Percentiles rank a stretch among this genome's conserved stretches.
Conservation (phyloP, 179 eudicot genomes). For the Beta macrorhiza region DNA sequence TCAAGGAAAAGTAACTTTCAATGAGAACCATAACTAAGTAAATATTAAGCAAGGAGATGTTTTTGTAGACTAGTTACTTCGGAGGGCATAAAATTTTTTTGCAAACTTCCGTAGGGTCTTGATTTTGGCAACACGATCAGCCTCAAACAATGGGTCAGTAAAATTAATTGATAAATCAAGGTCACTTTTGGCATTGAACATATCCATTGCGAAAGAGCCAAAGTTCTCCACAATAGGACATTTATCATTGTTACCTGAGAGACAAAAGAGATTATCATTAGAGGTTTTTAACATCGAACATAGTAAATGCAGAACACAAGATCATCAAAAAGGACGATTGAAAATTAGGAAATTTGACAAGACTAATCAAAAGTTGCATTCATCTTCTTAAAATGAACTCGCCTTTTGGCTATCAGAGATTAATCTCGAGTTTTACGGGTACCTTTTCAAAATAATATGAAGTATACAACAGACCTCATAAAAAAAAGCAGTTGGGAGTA, state of each 20-base stretch:
- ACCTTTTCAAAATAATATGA: not conserved
- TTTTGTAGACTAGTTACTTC: conserved; percentile 44
- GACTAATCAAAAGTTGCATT: not conserved
- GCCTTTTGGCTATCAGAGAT: not conserved
- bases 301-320: not conserved
- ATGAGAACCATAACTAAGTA: conserved; percentile 1
- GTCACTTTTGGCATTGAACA: conserved; percentile 75
- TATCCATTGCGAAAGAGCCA: conserved; percentile 85
- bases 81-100: conserved; percentile 52
- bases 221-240: conserved; percentile 71
- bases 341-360: not conserved
- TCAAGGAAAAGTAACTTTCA: not conserved
- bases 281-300: not conserved
- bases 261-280: conserved; percentile 1
- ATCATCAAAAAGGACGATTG: not conserved
- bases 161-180: conserved; percentile 87
- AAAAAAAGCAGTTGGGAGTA: not conserved
- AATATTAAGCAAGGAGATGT: conserved; percentile 6
- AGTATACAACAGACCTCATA: not conserved
- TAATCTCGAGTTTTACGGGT: not conserved
- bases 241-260: conserved; percentile 48
- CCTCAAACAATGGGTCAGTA: conserved; percentile 28
- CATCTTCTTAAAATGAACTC: not conserved
- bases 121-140: conserved; percentile 52
- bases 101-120: conserved; percentile 63